Evolutionary conservation across 2,329 filamentous ascomycete genomes (phyloP).

Genomic region (Colletotrichum sublineola): DNA sequence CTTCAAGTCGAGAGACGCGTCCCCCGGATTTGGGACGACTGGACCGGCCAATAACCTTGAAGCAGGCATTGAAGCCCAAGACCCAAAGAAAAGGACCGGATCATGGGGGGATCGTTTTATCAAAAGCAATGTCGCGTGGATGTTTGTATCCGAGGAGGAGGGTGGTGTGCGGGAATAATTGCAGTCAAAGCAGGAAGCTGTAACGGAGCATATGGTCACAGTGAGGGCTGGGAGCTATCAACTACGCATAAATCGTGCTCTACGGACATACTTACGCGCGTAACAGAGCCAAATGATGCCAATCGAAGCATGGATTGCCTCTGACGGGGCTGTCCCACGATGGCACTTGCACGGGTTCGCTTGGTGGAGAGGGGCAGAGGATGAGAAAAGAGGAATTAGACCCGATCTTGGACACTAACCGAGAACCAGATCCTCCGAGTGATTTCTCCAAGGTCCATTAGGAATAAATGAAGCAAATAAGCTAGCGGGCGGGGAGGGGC

Average conservation of each 20-base stretch:
- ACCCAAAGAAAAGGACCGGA: slow-evolving; percentile 17
- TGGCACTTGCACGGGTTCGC: slow-evolving; percentile 21
- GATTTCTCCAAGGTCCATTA: not conserved
- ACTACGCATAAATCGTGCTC: not conserved
- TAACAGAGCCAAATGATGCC: slow-evolving; percentile 11
- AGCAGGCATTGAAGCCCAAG: not conserved
- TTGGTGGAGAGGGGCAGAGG: slow-evolving; percentile 16
- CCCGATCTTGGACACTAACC: slow-evolving; percentile 2
- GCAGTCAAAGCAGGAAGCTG: slow-evolving; percentile 7
- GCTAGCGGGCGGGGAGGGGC: not conserved
- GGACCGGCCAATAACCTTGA: not conserved
- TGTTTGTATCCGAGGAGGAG: not conserved
- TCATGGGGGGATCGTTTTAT: slow-evolving; percentile 7
- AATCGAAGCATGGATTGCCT: slow-evolving; percentile 23
- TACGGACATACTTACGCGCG: slow-evolving; percentile 29
- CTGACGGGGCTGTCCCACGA: slow-evolving; percentile 26
- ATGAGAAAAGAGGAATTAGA: slow-evolving; percentile 36
- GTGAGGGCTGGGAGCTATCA: slow-evolving; percentile 28
- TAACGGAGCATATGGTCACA: not conserved
- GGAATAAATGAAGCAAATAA: not conserved
- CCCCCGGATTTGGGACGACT: slow-evolving; percentile 8
- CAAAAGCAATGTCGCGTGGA: slow-evolving; percentile 19
- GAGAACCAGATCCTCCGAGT: not conserved
- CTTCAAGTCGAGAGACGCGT: not conserved
- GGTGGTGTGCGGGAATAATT: not conserved